These are phyloP conservation scores for Pythium guiyangense DNA, from an alignment of 352 stramenopile species.

Conservation along the genomic window DNA sequence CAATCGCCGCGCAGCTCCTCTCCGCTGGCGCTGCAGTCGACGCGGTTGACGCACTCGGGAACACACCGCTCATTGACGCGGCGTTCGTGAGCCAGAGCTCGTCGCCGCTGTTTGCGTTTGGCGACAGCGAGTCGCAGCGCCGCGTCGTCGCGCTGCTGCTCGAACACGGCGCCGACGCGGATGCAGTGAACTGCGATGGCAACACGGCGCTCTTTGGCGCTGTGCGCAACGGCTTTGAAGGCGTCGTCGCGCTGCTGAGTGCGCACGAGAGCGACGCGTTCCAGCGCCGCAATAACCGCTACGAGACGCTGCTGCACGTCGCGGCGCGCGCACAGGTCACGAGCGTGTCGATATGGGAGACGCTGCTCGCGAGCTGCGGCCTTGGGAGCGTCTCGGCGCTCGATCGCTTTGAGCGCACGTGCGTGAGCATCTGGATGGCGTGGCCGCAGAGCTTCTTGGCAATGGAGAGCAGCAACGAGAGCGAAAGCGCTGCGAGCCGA, in stretches of 20 bases:
- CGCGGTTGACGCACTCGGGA: conserved; percentile 20
- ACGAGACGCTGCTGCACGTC: conserved; percentile 23
- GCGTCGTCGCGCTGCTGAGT: conserved; percentile 10
- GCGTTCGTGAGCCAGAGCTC: conserved; percentile 29
- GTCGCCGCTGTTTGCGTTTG: conserved; percentile 24
- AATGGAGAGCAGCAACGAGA: background rate
- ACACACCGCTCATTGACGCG: conserved; percentile 32
- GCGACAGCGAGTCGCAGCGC: conserved; percentile 23
- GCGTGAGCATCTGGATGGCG: conserved; percentile 17
- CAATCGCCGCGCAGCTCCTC: conserved; percentile 22
- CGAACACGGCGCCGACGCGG: conserved; percentile 13
- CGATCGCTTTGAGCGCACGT: conserved; percentile 19
- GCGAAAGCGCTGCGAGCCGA: background rate
- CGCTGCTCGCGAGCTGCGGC: conserved; percentile 12
- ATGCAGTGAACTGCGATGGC: conserved; percentile 14
- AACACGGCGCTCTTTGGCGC: conserved; percentile 19
- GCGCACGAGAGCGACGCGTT: background rate
- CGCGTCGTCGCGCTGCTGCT: conserved; percentile 24
- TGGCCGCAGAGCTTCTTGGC: conserved; percentile 9
- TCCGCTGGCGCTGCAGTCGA: conserved; percentile 24
- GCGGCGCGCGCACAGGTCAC: conserved; percentile 23
- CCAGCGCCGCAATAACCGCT: conserved; percentile 6
- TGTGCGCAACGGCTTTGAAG: conserved; percentile 18
- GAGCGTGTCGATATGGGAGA: conserved; percentile 18
- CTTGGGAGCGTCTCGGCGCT: conserved; percentile 1